phyloP scores from a whole-genome alignment of 2,329 filamentous ascomycete genomes.

The Ceratocystis huliohia region DNA sequence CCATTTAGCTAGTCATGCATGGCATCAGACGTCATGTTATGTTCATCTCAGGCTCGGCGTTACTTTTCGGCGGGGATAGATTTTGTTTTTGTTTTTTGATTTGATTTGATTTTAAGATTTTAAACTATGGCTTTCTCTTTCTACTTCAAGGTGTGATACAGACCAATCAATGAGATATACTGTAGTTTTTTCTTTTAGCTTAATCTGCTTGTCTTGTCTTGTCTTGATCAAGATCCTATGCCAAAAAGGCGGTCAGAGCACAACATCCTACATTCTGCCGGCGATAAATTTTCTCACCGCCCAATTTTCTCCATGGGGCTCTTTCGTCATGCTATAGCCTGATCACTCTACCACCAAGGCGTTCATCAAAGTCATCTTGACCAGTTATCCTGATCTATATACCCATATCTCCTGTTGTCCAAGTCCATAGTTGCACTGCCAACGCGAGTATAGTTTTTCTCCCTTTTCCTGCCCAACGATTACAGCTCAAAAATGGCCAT shows the following conservation, averaged over 20 bases:
- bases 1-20: background rate
- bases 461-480: background rate
- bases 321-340: constrained; percentile 6
- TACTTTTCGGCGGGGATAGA: background rate
- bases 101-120: background rate
- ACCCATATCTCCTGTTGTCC: background rate
- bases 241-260: background rate
- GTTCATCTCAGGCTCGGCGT: background rate
- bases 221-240: background rate
- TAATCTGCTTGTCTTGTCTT: background rate
- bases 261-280: constrained; percentile 4
- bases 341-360: background rate
- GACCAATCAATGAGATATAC: too few relatives aligned
- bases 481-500: constrained; percentile 35
- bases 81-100: background rate
- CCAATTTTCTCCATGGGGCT: constrained; percentile 18
- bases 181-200: background rate
- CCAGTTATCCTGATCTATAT: background rate
- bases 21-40: background rate
- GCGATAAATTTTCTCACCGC: constrained; percentile 14
- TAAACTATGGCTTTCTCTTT: background rate
- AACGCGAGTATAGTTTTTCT: background rate
- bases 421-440: background rate
- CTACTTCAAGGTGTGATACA: background rate
- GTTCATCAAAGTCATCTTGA: background rate